These are phyloP conservation scores for Aspergillus uvarum DNA, from an alignment of 2,329 filamentous ascomycete species.

Conservation along the genomic window DNA sequence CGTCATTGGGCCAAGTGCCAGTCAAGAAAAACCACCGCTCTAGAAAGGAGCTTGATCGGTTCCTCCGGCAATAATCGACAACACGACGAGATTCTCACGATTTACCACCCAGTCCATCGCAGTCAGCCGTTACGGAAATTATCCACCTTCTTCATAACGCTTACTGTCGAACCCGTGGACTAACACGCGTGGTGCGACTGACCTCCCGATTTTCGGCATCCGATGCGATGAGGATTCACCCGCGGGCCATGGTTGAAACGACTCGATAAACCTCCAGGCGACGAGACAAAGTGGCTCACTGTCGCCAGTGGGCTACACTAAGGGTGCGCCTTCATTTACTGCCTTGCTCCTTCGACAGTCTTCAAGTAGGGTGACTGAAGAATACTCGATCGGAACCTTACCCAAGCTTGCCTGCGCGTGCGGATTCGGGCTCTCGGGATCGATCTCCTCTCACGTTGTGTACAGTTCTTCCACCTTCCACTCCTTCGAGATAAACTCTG, in stretches of 20 bases:
- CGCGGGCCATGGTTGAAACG: constrained; percentile 16
- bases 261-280: constrained; percentile 4
- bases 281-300: background rate
- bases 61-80: background rate
- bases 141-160: background rate
- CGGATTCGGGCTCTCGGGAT: background rate
- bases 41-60: background rate
- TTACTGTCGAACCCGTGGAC: background rate
- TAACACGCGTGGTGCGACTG: constrained; percentile 11
- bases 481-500: background rate
- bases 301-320: background rate
- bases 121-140: background rate
- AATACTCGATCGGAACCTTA: background rate
- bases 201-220: constrained; percentile 4
- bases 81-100: background rate
- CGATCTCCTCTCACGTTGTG: background rate
- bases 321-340: background rate
- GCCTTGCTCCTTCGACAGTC: background rate
- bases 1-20: constrained; percentile 5
- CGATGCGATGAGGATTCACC: constrained; percentile 20
- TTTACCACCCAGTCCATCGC: background rate
- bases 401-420: background rate
- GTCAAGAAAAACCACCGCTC: constrained; percentile 1
- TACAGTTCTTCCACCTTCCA: background rate
- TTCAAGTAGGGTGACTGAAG: background rate